These are phyloP conservation scores for Trametes meyenii DNA, from an alignment of 768 basidiomycete species.

Conservation along the genomic window DNA sequence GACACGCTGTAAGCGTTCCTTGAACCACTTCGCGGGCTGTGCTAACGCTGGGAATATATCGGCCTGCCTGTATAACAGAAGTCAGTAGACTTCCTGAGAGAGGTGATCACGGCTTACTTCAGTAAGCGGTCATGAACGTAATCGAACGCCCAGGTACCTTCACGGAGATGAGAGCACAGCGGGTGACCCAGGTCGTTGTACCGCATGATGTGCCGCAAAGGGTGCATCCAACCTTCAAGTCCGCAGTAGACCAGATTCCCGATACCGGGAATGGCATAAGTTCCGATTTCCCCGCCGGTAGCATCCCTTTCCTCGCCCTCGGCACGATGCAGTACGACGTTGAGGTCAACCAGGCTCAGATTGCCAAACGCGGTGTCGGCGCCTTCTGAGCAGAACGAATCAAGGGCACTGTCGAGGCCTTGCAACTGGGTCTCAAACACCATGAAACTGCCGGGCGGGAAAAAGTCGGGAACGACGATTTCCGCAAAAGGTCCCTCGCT, in stretches of 20 bases:
- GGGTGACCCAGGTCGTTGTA: conserved; percentile 94
- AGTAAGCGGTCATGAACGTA: conserved; percentile 74
- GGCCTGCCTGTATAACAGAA: conserved; percentile 48
- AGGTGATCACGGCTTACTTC: conserved; percentile 52
- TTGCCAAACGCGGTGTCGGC: conserved; percentile 73
- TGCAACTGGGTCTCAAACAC: conserved; percentile 86
- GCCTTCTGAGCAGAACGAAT: conserved; percentile 69
- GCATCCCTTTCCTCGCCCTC: conserved; percentile 93
- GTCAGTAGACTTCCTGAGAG: conserved; percentile 9
- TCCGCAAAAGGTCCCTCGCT: conserved; percentile 72
- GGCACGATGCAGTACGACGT: conserved; percentile 81
- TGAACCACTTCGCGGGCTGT: conserved; percentile 81
- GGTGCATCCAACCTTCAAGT: conserved; percentile 96
- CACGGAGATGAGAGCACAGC: conserved; percentile 82
- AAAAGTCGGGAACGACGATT: conserved; percentile 81
- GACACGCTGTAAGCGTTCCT: conserved; percentile 84
- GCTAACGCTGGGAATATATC: conserved; percentile 67
- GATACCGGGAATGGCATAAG: conserved; percentile 76
- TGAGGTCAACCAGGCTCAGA: conserved; percentile 86
- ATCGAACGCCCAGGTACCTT: conserved; percentile 91
- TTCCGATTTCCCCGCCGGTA: conserved; percentile 78
- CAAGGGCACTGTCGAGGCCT: conserved; percentile 70
- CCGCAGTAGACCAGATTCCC: conserved; percentile 90
- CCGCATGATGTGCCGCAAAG: conserved; percentile 78
- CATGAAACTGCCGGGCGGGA: conserved; percentile 97